Evolutionary conservation across 257 asterid species (phyloP), one percentile per base, ranked within the genome.

Genomic region (Solanum verrucosum): DNA sequence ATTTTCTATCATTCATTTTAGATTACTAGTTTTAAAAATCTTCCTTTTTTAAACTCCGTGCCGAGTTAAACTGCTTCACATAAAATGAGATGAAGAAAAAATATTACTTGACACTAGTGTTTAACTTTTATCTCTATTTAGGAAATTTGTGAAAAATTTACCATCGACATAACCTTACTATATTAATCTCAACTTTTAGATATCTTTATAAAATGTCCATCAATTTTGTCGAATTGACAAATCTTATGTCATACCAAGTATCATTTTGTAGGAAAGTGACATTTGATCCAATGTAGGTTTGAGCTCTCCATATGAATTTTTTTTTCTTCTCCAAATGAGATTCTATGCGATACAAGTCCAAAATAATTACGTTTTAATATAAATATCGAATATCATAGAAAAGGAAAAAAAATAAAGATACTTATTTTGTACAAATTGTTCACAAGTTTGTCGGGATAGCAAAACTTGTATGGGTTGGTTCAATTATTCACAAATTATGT

Each of bases 21-120:
- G 16, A 13, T 4, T 3, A 46, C 6, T 14, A 46, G 2, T 49
- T 14, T 49, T 10, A 42, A 42, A 42, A 42, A 1, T 42, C 14
- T 42, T 42, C 0, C 1, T 42, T 42, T 42, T 2, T 42, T 42
- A 12, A 12, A 44, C 0, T 44, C 0, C 0, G 2, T 44, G 5
- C 0, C 15, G 49, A 11, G 0, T 11, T 5, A 44, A 44, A 44
- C 1, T 12, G 12, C 2, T 5, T 44, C 49, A 42, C 5, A 11
- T 42, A 42, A 42, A 42, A 44, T 44, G 5, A 44, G 16, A 44
- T 0, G 49, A 44, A 44, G 5, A 4, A 44, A 44, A 44, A 44
- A 11, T 44, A 44, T 44, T 18, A 56, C 3, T 56, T 56, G 31
- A 9, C 21, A 49, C 20, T 5, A 25, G 3, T 25, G 34, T 67